Evolutionary conservation across 441 rosid species (phyloP), one percentile per base, ranked within the genome.

Genomic region (Pelargonium myrrhifolium): DNA sequence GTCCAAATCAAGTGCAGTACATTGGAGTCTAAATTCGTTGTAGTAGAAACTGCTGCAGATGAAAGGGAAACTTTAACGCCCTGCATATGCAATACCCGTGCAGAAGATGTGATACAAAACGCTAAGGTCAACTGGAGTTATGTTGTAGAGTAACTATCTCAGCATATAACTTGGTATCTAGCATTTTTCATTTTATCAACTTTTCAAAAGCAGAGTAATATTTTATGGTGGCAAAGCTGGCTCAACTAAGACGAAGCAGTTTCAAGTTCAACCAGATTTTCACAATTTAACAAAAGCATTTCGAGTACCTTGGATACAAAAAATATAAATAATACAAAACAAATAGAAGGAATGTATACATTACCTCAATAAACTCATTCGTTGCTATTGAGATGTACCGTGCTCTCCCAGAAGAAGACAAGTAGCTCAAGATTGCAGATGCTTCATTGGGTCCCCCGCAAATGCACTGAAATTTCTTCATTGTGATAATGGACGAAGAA

Each of bases 31-130:
- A 88, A 80, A 58, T 78, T 83, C 49, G 96, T 83, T 70, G 85
- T 43, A 45, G 74, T 45, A 18, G 90, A 75, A 72, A 84, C 84
- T 14, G 82, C 74, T 60, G 80, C 80, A 28, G 83, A 62, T 31
- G 89, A 79, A 49, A 92, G 78, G 61, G 90, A 89, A 66, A 92
- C 83, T 77, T 92, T 88, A 72, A 92, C 77, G 59, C 96, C 97
- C 98, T 90, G 84, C 61, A 81, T 14, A 28, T 2, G 22, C 22
- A 68, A 14, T 18, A 55, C n/a, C 64, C n/a, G 26, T 42, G 53
- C 58, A 45, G 20, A 40, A 35, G 22, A 51, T 26, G 11, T 11
- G 20, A 39, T 17, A 43, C 10, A 70, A 15, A 53, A 60, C 37
- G 6, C 17, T 7, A 12, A 51, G 40, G 53, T 18, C 31, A 62